A percentile compares a stretch with the other conserved stretches of the same genome.
Evolutionary conservation across 176 grass and related monocot species (phyloP).

Genomic region (Leersia perrieri): DNA sequence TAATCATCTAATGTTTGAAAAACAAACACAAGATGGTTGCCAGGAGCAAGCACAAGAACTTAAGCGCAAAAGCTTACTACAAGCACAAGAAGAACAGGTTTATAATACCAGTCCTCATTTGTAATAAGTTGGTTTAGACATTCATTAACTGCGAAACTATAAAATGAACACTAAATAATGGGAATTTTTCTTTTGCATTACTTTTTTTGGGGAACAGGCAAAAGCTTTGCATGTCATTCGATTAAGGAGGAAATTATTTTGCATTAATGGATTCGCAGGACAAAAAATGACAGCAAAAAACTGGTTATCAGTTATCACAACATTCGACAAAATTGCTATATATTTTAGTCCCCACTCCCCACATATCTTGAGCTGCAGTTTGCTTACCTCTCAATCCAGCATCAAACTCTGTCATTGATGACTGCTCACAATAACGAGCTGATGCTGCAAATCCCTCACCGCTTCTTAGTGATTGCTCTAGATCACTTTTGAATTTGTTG

Average conservation of each 20-base stretch:
- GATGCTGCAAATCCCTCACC: slow-evolving; percentile 54
- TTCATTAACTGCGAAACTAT: background rate
- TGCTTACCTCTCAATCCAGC: slow-evolving; percentile 55
- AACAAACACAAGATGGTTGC: background rate
- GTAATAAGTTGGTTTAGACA: background rate
- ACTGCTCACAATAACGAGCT: slow-evolving; percentile 48
- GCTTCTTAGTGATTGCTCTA: slow-evolving; percentile 54
- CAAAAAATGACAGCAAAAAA: background rate
- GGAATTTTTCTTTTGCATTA: background rate
- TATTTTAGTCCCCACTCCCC: background rate
- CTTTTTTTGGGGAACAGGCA: too few relatives aligned
- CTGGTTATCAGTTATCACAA: background rate
- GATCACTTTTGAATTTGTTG: slow-evolving; percentile 75
- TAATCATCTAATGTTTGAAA: background rate
- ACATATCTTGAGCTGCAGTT: slow-evolving; percentile 1
- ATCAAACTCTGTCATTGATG: slow-evolving; percentile 60
- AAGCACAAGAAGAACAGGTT: background rate
- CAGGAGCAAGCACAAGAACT: background rate
- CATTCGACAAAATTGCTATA: background rate
- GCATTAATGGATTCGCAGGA: background rate
- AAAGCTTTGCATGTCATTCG: too few relatives aligned
- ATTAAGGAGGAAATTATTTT: too few relatives aligned
- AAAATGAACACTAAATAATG: background rate
- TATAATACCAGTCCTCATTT: background rate
- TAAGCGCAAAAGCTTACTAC: background rate